These are phyloP conservation scores for Acidomyces sp. DNA, from an alignment of 495 filamentous ascomycete genomes.

Conservation along the genomic window DNA sequence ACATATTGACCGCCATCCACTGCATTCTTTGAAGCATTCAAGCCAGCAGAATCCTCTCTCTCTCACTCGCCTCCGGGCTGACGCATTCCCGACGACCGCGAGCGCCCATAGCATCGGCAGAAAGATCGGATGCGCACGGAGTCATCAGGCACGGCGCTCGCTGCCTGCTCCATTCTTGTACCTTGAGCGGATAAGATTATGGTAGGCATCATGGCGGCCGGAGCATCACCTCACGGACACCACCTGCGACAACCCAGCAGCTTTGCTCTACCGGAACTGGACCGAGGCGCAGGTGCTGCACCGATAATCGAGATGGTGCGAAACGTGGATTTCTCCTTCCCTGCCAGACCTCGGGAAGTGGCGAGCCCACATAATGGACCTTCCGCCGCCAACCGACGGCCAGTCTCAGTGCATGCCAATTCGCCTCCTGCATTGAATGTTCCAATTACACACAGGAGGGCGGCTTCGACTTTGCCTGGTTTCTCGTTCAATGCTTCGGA, in stretches of 20 bases:
- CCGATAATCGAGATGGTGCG: conserved; percentile 16
- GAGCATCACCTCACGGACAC: not conserved
- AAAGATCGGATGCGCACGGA: no score
- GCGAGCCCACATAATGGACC: not conserved
- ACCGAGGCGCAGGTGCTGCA: conserved; percentile 1
- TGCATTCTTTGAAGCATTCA: no score
- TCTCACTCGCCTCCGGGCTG: no score
- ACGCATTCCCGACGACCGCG: no score
- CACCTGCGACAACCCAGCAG: conserved; percentile 6
- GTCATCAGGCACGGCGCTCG: no score
- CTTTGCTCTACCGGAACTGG: not conserved
- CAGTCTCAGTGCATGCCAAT: conserved; percentile 14
- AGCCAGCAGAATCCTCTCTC: no score
- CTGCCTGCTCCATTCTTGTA: conserved; percentile 6
- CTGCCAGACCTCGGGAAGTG: not conserved
- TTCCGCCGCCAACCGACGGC: conserved; percentile 3
- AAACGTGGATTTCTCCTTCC: conserved; percentile 17
- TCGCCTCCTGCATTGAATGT: not conserved
- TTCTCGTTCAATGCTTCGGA: conserved; percentile 30
- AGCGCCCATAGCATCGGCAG: no score
- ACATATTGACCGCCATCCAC: no score
- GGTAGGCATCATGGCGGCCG: conserved; percentile 10
- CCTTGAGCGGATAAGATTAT: conserved; percentile 3
- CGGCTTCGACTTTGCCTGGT: conserved; percentile 26
- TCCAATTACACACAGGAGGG: conserved; percentile 6